A percentile compares a stretch with the other conserved stretches of the same genome.
These are phyloP conservation scores for Uronychia setigera DNA, from an alignment of 73 alveolate species.

Conservation along the genomic window DNA sequence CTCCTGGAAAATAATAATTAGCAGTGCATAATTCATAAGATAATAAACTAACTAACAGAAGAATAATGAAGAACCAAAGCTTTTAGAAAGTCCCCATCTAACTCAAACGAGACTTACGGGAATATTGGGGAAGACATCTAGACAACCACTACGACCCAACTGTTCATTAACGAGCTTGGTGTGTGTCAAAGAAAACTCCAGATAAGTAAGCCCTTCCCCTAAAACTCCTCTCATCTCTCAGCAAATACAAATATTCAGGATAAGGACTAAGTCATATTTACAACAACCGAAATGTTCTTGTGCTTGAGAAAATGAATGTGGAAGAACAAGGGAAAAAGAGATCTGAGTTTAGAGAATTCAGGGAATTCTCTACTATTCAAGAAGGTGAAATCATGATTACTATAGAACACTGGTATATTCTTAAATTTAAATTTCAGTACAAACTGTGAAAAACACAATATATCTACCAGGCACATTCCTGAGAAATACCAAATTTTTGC, in stretches of 20 bases:
- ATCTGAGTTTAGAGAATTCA: slow-evolving; percentile 3
- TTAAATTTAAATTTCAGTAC: not conserved
- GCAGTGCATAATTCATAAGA: not conserved
- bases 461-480: slow-evolving; percentile 47
- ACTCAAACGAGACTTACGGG: slow-evolving; percentile 19
- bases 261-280: slow-evolving; percentile 13
- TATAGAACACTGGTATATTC: slow-evolving; percentile 40
- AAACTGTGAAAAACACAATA: slow-evolving; percentile 34
- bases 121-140: slow-evolving; percentile 37
- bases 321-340: slow-evolving; percentile 6
- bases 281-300: not conserved
- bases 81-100: slow-evolving; percentile 3
- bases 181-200: slow-evolving; percentile 23
- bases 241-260: slow-evolving; percentile 1
- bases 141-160: slow-evolving; percentile 49
- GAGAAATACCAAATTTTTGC: slow-evolving; percentile 50
- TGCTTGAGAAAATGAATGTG: slow-evolving; percentile 13
- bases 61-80: not conserved
- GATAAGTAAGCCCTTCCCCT: slow-evolving; percentile 7
- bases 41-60: not conserved
- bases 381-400: slow-evolving; percentile 35
- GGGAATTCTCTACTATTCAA: not conserved
- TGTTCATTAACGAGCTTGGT: slow-evolving; percentile 3
- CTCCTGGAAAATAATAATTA: not conserved
- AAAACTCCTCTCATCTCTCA: not conserved